Evolutionary conservation across 2,329 filamentous ascomycete genomes (phyloP), one percentile per base, ranked within the genome.

Genomic region (Paraphoma chrysanthemicola): DNA sequence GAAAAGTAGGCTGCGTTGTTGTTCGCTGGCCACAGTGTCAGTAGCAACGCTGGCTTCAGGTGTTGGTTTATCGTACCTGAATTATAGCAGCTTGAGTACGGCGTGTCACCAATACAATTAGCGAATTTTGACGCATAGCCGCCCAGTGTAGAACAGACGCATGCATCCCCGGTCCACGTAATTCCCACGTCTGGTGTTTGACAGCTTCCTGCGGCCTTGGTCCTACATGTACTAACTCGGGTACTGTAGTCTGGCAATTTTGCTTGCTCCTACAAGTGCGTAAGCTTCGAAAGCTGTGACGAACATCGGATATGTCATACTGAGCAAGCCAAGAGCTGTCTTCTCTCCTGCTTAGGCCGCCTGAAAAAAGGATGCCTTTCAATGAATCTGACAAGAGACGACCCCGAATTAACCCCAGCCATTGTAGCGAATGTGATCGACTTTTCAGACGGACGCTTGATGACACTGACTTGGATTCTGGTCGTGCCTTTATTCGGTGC

Each of bases 1-100:
- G 7, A 29, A 6, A 29, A 29, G 54, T 49, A n/a, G 16, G 49
- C 23, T 49, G 38, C 54, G 49, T 57, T 52, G n/a, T 60, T 38
- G n/a, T 14, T 18, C 14, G 16, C 51, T 60, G 17, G 33, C 42
- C 33, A 38, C n/a, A 16, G 17, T 10, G 16, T 52, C 11, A 56
- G 45, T 45, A 30, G 8, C 2, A 28, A 23, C n/a, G 8, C 16
- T 18, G 12, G 31, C 16, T 14, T 39, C 42, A 16, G 11, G 14
- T 30, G 33, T 36, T 14, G 33, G n/a, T 18, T 23, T 11, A 23
- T 51, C 58, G 44, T 48, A 60, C 58, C 53, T 11, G 55, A 44
- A 58, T 61, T 48, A 29, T 55, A 53, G 39, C 58, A 61, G 4
- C 10, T 36, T 10, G 58, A 58, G 30, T 55, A 61, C 2, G 51